Evolutionary conservation across 768 basidiomycete species (phyloP), one percentile per base, ranked within the genome.

Genomic region (Mycena vitilis): DNA sequence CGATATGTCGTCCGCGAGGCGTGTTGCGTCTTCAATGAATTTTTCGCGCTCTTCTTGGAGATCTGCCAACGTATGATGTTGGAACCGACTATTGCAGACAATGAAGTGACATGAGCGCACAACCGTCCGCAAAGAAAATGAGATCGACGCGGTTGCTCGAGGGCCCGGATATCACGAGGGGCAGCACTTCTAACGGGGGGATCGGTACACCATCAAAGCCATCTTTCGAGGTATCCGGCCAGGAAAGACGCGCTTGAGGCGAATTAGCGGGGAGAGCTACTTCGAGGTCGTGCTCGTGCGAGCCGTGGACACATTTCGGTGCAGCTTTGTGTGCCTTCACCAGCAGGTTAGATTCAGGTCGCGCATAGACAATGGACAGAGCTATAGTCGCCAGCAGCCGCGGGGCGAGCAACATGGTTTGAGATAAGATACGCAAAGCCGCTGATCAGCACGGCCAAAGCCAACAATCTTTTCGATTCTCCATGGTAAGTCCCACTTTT

Each of bases 101-200:
- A 36, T 10, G 1, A 48, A 25, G 5, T 12, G 20, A 40, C 48
- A 36, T 38, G 34, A 44, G 82, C 91, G 67, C 76, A 93, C 92
- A 94, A 40, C 93, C 92, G 69, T 94, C 92, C 0, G 87, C 85
- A 76, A 94, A 93, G 79, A 94, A 94, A 13, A 92, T 87, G 11
- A 94, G 79, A 78, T 93, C 88, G 30, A 93, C 86, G 20, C 93
- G 86, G 74, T 94, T 94, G 44, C 75, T 75, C 13, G 88, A 83
- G 10, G 86, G 81, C 0, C 92, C 92, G 38, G 91, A 90, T 7
- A 85, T 78, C 34, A 87, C 80, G 30, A 94, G 81, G 49, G 89
- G 88, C 12, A 82, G 70, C 10, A 92, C 74, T 65, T 90, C 84
- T 42, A 92, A 79, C 2, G 82, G 81, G 1, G 88, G 89, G 34